Evolutionary conservation across 176 grass and related monocot species (phyloP).

Genomic region (Sorghum bicolor): DNA sequence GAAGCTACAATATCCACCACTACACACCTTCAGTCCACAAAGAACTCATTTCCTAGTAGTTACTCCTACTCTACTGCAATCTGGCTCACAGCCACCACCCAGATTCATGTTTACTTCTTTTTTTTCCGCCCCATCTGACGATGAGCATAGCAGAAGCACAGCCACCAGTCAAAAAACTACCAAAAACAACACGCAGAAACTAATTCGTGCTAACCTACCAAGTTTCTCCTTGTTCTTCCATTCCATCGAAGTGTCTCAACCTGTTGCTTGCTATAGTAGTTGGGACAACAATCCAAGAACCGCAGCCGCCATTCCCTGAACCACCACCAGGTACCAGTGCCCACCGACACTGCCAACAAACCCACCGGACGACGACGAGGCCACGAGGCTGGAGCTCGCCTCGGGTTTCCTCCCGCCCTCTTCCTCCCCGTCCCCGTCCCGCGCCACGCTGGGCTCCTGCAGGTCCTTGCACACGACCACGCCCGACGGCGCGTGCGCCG

Average conservation of each 20-base stretch:
- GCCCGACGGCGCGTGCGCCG: slow-evolving; percentile 26
- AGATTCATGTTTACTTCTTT: not conserved
- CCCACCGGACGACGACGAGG: not conserved
- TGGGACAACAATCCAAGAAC: slow-evolving; percentile 15
- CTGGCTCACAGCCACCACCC: not conserved
- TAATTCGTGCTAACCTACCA: not conserved
- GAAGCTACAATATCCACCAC: not conserved
- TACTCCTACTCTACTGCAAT: too few relatives aligned
- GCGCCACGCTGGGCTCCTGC: not conserved
- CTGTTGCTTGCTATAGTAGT: slow-evolving; percentile 33
- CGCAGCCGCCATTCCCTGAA: slow-evolving; percentile 20
- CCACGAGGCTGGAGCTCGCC: slow-evolving; percentile 46
- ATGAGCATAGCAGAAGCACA: not conserved
- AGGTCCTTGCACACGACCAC: slow-evolving; percentile 51
- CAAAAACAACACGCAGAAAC: slow-evolving; percentile 31
- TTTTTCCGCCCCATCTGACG: not conserved
- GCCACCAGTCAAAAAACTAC: not conserved
- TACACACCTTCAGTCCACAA: not conserved
- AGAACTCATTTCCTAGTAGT: not conserved
- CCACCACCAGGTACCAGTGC: slow-evolving; percentile 32
- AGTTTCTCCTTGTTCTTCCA: slow-evolving; percentile 12
- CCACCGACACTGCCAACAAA: not conserved
- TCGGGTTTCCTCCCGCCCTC: slow-evolving; percentile 34
- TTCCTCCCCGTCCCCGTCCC: not conserved
- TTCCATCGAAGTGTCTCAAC: too few relatives aligned